Evolutionary conservation across 768 basidiomycete genomes (phyloP).

Genomic region (Phanerodontia chrysosporium): DNA sequence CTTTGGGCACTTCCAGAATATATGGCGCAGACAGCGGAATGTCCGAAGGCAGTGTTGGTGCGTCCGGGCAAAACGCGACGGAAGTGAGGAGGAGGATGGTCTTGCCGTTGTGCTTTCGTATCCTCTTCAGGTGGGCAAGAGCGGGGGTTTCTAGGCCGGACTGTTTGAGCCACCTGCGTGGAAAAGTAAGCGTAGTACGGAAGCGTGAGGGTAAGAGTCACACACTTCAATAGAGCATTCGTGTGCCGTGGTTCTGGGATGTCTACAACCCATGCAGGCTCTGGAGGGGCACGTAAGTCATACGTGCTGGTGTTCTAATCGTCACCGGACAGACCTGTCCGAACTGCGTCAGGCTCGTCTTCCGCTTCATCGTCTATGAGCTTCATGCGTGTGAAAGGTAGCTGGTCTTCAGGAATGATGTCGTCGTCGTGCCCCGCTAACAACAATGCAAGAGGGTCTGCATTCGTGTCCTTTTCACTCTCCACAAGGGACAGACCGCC

Average conservation of each 20-base stretch:
- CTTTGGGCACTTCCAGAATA: constrained; percentile 55
- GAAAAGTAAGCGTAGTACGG: too few species aligned
- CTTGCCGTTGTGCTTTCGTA: constrained; percentile 48
- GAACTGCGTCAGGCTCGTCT: constrained; percentile 50
- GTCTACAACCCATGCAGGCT: constrained; percentile 75
- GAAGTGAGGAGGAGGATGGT: constrained; percentile 55
- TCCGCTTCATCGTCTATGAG: constrained; percentile 57
- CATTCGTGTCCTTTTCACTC: constrained; percentile 10
- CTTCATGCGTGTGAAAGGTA: constrained; percentile 65
- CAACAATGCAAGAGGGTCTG: constrained; percentile 20
- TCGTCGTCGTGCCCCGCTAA: constrained; percentile 38
- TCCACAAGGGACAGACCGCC: constrained; percentile 34
- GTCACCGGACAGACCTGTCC: constrained; percentile 40
- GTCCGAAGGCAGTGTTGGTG: constrained; percentile 48
- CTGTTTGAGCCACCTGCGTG: constrained; percentile 74
- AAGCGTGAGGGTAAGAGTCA: too few species aligned
- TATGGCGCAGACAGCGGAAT: constrained; percentile 51
- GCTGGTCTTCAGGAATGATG: constrained; percentile 48
- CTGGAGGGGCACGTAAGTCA: constrained; percentile 31
- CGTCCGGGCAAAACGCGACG: constrained; percentile 19
- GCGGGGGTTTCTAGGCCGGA: constrained; percentile 55
- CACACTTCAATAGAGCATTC: constrained; percentile 58
- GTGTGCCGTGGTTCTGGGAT: constrained; percentile 58
- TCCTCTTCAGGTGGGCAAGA: constrained; percentile 72
- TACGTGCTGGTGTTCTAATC: neutral